Evolutionary conservation across 768 basidiomycete genomes (phyloP).

Genomic region (Suillus ampliporus): DNA sequence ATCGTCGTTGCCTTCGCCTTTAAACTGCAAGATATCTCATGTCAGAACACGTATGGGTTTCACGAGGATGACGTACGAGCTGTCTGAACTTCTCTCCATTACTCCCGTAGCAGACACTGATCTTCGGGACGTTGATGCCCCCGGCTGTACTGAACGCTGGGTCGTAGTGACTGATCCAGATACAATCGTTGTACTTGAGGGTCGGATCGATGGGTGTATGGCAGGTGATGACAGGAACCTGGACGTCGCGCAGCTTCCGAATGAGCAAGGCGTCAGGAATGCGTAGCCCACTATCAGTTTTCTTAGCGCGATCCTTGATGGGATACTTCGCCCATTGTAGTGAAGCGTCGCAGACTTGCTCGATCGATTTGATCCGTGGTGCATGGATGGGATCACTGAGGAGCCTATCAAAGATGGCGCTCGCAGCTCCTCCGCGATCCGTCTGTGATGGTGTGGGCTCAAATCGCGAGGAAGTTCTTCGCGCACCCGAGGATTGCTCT

Average conservation of each 20-base stretch:
- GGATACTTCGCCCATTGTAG: constrained; percentile 75
- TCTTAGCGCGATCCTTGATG: constrained; percentile 43
- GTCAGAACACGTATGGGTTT: neutral
- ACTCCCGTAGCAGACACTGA: constrained; percentile 69
- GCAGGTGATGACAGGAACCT: constrained; percentile 85
- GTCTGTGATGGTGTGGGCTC: constrained; percentile 50
- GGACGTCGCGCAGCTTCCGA: constrained; percentile 53
- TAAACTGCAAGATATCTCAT: constrained; percentile 63
- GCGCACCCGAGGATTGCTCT: constrained; percentile 28
- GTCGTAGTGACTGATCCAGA: constrained; percentile 72
- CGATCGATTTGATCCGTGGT: constrained; percentile 55
- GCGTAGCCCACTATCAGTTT: constrained; percentile 31
- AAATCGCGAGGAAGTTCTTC: constrained; percentile 54
- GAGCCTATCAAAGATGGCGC: constrained; percentile 62
- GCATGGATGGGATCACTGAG: constrained; percentile 44
- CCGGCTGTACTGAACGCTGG: constrained; percentile 66
- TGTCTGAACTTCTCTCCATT: constrained; percentile 75
- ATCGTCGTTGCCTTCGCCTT: constrained; percentile 90
- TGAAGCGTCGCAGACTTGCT: constrained; percentile 66
- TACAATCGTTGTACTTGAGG: constrained; percentile 67
- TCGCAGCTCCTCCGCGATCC: constrained; percentile 70
- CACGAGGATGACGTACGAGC: constrained; percentile 57
- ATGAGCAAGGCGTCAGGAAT: constrained; percentile 57
- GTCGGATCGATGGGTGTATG: constrained; percentile 73
- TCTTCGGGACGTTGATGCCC: constrained; percentile 85